Conservation (phyloP, 768 basidiomycete genomes). For the Trichaptum fuscoviolaceum region DNA sequence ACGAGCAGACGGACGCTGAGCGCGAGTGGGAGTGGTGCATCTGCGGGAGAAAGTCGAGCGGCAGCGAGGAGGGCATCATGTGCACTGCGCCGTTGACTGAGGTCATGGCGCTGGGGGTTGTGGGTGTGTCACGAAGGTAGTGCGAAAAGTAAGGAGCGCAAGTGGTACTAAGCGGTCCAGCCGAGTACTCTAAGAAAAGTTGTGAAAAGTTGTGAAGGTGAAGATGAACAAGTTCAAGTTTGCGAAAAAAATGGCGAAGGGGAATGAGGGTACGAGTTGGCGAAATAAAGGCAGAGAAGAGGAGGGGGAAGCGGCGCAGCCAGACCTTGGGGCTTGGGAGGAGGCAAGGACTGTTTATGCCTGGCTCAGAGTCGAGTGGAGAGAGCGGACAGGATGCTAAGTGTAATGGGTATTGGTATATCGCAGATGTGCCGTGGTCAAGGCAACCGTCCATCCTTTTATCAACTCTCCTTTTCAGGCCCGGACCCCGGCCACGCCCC, state of each 20-base stretch:
- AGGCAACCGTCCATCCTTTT: slow-evolving; percentile 1
- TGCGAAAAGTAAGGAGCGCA: slow-evolving; percentile 5
- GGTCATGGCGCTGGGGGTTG: slow-evolving; percentile 43
- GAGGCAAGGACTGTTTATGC: neutral
- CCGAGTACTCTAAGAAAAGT: slow-evolving; percentile 18
- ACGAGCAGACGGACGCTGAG: slow-evolving; percentile 67
- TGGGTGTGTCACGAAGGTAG: slow-evolving; percentile 13
- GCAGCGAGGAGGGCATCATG: slow-evolving; percentile 59
- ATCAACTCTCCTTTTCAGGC: slow-evolving; percentile 3
- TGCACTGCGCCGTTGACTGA: slow-evolving; percentile 58
- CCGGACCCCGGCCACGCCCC: slow-evolving; percentile 8
- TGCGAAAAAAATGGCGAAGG: no score
- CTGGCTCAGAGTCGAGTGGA: slow-evolving; percentile 9
- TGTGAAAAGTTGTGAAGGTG: slow-evolving; percentile 10
- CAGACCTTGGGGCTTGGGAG: slow-evolving; percentile 5
- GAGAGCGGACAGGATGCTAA: slow-evolving; percentile 22
- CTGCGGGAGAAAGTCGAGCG: slow-evolving; percentile 65
- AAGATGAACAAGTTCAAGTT: neutral
- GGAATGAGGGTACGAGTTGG: no score
- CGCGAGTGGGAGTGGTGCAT: slow-evolving; percentile 59
- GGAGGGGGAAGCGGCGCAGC: slow-evolving; percentile 12
- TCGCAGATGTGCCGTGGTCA: neutral
- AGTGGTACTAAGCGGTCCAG: slow-evolving; percentile 11
- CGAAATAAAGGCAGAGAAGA: slow-evolving; percentile 5
- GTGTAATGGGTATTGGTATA: neutral